Base-by-base conservation (phyloP, 2,329 filamentous ascomycete species). In the Colletotrichum zoysiae region DNA sequence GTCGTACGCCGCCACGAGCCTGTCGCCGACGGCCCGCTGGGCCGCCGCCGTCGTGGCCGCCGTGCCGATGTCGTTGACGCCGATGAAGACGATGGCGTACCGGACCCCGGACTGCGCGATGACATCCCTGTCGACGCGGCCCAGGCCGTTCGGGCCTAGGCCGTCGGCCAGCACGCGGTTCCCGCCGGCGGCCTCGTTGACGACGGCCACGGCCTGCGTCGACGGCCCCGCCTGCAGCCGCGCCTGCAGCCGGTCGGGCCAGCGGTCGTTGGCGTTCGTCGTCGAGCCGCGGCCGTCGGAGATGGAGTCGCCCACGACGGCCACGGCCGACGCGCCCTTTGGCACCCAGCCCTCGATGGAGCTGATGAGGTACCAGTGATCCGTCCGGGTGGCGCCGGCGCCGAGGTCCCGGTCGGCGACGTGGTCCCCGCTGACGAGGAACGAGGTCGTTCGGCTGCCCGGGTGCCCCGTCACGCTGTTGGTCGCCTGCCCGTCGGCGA, bases 291-390 rank as follows among this genome's bases (percentile, higher is more conserved):
- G 84, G 14, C 90, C 90, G 76, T 92, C 90, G 4, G 89, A 91
- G 76, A 92, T 90, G 76, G 86, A 89, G 78, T 92, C 90, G n/a
- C 90, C 90, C 1, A 92, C 81, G 33, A 92, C 84, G 26, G 84
- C 85, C 44, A 91, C 83, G 1, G 85, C 82, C 60, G 82, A 80
- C 2, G 68, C 58, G 18, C 76, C 58, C 0, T 77, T 74, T 0
- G 84, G 82, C 0, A 84, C 78, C 80, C 83, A 86, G n/a, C 84
- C 88, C 77, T 91, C 88, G 11, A 92, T 78, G 5, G 84, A 84
- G 46, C 85, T 87, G 75, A 91, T 80, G 74, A 90, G 89, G 79
- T 89, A 91, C 88, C 89, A 87, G 78, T 86, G 84, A 68, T 81
- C 85, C 33, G 77, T 79, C 38, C 73, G 73, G 33, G 75, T 74